Percentiles rank a stretch among this genome's conserved stretches.
These are phyloP conservation scores for Botrytis galanthina DNA, from an alignment of 2,329 filamentous ascomycete genomes.

Conservation along the genomic window DNA sequence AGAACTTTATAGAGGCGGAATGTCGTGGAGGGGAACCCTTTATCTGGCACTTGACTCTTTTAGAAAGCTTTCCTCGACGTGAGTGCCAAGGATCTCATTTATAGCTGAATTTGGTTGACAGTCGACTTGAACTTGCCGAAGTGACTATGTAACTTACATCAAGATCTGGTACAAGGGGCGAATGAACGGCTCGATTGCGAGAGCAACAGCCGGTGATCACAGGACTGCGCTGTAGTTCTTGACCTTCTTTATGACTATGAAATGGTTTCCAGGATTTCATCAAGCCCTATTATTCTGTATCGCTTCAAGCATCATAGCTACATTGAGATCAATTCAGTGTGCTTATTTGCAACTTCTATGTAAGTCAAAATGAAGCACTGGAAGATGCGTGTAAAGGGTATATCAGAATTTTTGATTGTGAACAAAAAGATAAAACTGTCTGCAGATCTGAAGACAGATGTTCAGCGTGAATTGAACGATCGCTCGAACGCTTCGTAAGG, in stretches of 20 bases:
- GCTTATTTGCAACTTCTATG: neutral
- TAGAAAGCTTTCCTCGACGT: neutral
- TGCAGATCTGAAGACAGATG: neutral
- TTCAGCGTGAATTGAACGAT: too few relatives aligned
- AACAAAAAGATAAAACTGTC: neutral
- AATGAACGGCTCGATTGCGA: neutral
- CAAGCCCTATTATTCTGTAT: neutral
- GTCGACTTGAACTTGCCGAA: neutral
- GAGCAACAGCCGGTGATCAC: neutral
- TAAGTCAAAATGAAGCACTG: neutral
- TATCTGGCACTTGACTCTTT: neutral
- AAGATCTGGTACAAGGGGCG: neutral
- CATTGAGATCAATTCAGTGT: fast-evolving
- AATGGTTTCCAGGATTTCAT: neutral
- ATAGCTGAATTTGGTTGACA: neutral
- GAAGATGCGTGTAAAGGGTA: neutral
- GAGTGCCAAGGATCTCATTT: neutral
- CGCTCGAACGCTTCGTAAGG: neutral
- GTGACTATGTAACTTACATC: neutral
- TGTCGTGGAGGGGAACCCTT: neutral
- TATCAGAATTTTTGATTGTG: neutral
- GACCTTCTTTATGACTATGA: too few relatives aligned
- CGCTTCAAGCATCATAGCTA: neutral
- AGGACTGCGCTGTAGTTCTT: neutral
- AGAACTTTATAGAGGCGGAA: neutral